Base-by-base conservation (phyloP, 805 yeast species). In the Blastobotrys muscicola region DNA sequence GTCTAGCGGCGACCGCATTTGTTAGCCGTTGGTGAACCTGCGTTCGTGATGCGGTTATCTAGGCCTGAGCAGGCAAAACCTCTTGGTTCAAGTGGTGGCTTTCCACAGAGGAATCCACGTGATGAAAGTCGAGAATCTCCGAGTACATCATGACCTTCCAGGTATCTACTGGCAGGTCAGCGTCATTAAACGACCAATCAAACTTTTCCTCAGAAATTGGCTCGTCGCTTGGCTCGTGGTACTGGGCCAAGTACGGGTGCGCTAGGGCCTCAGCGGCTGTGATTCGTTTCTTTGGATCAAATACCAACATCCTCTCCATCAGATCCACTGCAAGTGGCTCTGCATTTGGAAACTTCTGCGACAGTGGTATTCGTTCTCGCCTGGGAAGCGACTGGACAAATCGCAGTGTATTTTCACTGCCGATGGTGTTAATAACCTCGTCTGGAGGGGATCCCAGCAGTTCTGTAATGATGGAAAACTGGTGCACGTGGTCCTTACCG, bases 71-170 rank as follows among this genome's bases (percentile, higher is more conserved):
- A 4, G 26, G 26, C 26, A 20, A 20, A 4, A 20, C 26, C 26
- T 20, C 26, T 6, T 20, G 26, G 26, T 20, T 20, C 26, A 20
- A 20, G 26, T 20, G 26, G 26, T 20, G 26, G 26, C 26, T 20
- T 6, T 20, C 16, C 15, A 29, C 42, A n/a, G 47, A 31, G 37
- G 41, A 41, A 40, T 80, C 89, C 46, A 84, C 85, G 62, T 87
- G 94, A 65, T 90, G 97, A 75, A 87, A 90, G 62, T 90, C 97
- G 53, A 92, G 71, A 49, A 90, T 92, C 66, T 90, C 98, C 42
- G 94, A 82, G 67, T 92, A 92, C 95, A 92, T 90, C 97, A 92
- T 90, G 13, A 87, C 95, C 68, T 95, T 80, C 98, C 98, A 90
- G 10, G 96, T 86, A 58, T 92, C 97, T 12, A 92, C 92, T 2